Percentiles rank a stretch among this genome's conserved stretches.
These are phyloP conservation scores for Aspergillus thermomutatus DNA, from an alignment of 2,329 filamentous ascomycete genomes.

Conservation along the genomic window DNA sequence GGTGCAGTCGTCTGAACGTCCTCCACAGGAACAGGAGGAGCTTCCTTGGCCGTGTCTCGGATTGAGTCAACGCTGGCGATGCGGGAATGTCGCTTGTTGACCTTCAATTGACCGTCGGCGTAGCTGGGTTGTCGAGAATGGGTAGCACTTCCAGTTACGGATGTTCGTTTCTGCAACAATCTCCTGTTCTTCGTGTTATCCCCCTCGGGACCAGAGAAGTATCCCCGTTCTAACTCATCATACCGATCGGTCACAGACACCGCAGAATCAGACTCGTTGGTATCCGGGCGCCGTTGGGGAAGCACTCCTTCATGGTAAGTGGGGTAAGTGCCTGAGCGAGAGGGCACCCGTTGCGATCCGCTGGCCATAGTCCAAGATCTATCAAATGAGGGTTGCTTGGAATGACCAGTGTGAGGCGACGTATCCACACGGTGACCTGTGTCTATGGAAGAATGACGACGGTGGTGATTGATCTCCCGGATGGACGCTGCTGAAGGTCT, in stretches of 20 bases:
- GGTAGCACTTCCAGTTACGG: conserved; percentile 37
- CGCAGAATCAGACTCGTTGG: conserved; percentile 31
- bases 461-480: conserved; percentile 75
- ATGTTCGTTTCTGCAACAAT: conserved; percentile 70
- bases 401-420: conserved; percentile 41
- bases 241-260: conserved; percentile 31
- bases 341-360: conserved; percentile 29
- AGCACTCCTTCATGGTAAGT: conserved; percentile 18
- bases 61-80: conserved; percentile 76
- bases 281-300: conserved; percentile 14
- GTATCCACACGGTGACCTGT: conserved; percentile 48
- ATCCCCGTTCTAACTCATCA: conserved; percentile 75
- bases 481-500: conserved; percentile 78
- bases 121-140: conserved; percentile 74
- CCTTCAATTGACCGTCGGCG: conserved; percentile 67
- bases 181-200: conserved; percentile 70
- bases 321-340: conserved; percentile 33
- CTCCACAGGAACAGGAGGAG: conserved; percentile 48
- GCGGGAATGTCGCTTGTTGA: conserved; percentile 70
- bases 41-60: conserved; percentile 51
- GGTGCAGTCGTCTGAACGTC: conserved; percentile 65
- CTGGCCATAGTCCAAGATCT: conserved; percentile 55
- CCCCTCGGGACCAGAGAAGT: conserved; percentile 85
- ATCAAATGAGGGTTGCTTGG: conserved; percentile 59
- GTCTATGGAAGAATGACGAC: conserved; percentile 84